These are phyloP conservation scores for Aphanocladium album DNA, from an alignment of 2,329 filamentous ascomycete genomes.

Conservation along the genomic window DNA sequence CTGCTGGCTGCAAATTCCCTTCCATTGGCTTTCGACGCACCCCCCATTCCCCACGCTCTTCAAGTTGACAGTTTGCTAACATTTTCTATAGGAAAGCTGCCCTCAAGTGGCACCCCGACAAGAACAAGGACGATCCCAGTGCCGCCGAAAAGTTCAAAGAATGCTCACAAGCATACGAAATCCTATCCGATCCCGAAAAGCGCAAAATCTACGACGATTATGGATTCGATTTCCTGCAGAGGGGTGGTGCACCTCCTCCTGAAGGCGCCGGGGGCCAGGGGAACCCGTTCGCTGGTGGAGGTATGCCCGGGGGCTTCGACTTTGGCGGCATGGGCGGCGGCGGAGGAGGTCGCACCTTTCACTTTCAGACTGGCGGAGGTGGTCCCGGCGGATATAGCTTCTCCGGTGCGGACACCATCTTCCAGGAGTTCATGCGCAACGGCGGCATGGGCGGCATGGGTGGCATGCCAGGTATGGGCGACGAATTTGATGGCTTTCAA, in stretches of 20 bases:
- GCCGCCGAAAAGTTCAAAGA: slow-evolving; percentile 97
- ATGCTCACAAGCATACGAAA: slow-evolving; percentile 95
- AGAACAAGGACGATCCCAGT: slow-evolving; percentile 86
- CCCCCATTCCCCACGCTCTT: not conserved
- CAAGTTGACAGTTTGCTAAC: slow-evolving; percentile 8
- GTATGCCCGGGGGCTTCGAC: slow-evolving; percentile 56
- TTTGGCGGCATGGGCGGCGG: slow-evolving; percentile 42
- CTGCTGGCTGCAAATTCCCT: not conserved
- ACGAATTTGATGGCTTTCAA: slow-evolving; percentile 50
- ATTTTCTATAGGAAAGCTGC: slow-evolving; percentile 66
- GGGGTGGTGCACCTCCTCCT: slow-evolving; percentile 67
- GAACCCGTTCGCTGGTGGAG: slow-evolving; percentile 56
- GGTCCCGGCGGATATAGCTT: slow-evolving; percentile 68
- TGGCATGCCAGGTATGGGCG: slow-evolving; percentile 34
- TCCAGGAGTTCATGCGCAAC: slow-evolving; percentile 71
- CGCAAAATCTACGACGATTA: slow-evolving; percentile 92
- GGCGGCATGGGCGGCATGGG: slow-evolving; percentile 38
- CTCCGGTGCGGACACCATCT: slow-evolving; percentile 78
- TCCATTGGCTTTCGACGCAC: not conserved
- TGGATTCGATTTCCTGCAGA: slow-evolving; percentile 86
- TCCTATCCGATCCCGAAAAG: slow-evolving; percentile 94
- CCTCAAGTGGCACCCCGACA: slow-evolving; percentile 92
- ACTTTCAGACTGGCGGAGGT: slow-evolving; percentile 55
- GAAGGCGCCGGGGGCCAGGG: slow-evolving; percentile 50
- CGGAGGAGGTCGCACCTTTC: slow-evolving; percentile 52